These are phyloP conservation scores for Neurospora sp. DNA, from an alignment of 495 filamentous ascomycete species.

Conservation along the genomic window DNA sequence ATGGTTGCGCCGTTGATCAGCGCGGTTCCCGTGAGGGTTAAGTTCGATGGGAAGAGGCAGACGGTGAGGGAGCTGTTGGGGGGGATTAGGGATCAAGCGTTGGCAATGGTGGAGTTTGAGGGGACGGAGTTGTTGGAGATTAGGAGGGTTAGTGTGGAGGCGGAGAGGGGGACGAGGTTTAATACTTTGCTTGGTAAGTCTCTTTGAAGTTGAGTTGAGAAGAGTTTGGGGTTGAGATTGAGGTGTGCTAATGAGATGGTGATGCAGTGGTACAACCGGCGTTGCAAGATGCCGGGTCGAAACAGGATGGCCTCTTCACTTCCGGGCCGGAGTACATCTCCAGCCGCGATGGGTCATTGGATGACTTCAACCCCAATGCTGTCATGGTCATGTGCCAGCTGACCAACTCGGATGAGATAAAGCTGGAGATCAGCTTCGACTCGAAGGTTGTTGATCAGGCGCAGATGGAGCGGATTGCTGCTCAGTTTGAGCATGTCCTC, in stretches of 20 bases:
- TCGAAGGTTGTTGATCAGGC: background rate
- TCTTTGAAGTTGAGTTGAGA: background rate
- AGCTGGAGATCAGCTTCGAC: slow-evolving; percentile 9
- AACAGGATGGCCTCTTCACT: background rate
- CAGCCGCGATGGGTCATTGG: background rate
- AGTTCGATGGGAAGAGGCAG: background rate
- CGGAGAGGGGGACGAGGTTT: background rate
- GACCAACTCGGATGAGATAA: background rate
- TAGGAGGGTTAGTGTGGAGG: background rate
- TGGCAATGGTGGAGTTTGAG: background rate
- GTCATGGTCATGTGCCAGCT: background rate
- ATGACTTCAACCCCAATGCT: background rate
- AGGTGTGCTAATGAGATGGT: background rate
- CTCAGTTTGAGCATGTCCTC: slow-evolving; percentile 7
- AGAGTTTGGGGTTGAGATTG: too few species aligned
- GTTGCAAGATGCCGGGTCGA: background rate
- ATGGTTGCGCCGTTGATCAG: slow-evolving; percentile 47
- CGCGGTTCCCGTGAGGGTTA: slow-evolving; percentile 44
- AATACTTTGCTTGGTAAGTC: background rate
- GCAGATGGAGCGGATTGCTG: slow-evolving; percentile 5
- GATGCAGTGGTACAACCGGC: background rate
- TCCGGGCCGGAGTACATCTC: background rate
- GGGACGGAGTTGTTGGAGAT: background rate
- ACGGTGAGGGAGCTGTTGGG: background rate
- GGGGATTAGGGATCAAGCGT: background rate